Percentiles rank a stretch among this genome's conserved stretches.
These are phyloP conservation scores for Thalia dealbata DNA, from an alignment of 176 grass and related monocot species.

Conservation along the genomic window DNA sequence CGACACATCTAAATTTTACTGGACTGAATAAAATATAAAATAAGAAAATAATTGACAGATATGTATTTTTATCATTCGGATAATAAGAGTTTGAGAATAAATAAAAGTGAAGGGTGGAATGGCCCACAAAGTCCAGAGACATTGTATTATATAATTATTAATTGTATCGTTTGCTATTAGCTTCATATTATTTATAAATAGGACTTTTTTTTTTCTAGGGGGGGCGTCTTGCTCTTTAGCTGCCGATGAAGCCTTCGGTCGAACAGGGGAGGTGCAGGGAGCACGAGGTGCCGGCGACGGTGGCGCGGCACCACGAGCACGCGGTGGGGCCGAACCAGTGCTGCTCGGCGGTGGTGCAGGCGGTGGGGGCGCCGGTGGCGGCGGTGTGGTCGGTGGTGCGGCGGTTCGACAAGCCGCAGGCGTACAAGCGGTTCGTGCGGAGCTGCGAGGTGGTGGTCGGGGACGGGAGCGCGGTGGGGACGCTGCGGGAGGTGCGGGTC, in stretches of 20 bases:
- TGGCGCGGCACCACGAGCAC: constrained; percentile 72
- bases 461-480: constrained; percentile 79
- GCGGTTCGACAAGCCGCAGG: constrained; percentile 86
- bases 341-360: constrained; percentile 80
- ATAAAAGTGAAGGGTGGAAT: too few species aligned
- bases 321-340: constrained; percentile 36
- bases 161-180: too few species aligned
- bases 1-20: too few species aligned
- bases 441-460: constrained; percentile 73
- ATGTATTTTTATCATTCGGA: too few species aligned
- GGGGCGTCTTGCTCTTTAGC: too few species aligned
- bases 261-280: background rate
- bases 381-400: constrained; percentile 87
- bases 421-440: constrained; percentile 79
- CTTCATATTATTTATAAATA: too few species aligned
- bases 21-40: too few species aligned
- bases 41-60: too few species aligned
- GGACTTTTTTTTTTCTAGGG: too few species aligned
- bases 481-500: constrained; percentile 75
- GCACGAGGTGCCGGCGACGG: constrained; percentile 52
- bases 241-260: background rate
- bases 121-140: too few species aligned
- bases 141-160: too few species aligned
- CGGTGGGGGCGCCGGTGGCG: constrained; percentile 56
- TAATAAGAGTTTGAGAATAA: too few species aligned